Conservation (phyloP, 2,329 filamentous ascomycete species). For the Akanthomyces lecanii region DNA sequence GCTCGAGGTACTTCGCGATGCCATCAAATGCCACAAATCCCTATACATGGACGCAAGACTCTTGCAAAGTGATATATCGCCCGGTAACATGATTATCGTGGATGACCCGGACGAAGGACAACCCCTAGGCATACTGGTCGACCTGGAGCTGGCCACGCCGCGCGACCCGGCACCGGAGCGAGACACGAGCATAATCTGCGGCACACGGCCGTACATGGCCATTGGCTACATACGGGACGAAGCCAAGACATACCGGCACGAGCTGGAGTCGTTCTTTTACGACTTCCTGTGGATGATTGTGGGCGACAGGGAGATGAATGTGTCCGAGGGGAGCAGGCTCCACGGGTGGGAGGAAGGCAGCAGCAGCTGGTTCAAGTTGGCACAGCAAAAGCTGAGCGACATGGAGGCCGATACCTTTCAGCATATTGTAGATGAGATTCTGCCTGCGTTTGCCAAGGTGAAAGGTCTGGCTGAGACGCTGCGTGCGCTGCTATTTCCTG, state of each 20-base stretch:
- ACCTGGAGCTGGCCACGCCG: conserved; percentile 21
- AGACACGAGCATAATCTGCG: conserved; percentile 12
- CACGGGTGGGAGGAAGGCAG: not conserved
- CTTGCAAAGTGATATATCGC: conserved; percentile 21
- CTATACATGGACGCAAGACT: conserved; percentile 17
- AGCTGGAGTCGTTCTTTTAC: conserved; percentile 29
- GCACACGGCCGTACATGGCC: conserved; percentile 25
- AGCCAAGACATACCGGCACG: conserved; percentile 23
- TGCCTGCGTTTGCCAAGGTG: not conserved
- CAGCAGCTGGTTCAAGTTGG: not conserved
- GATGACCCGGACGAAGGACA: not conserved
- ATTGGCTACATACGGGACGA: conserved; percentile 21
- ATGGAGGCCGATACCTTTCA: not conserved
- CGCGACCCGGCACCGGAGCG: conserved; percentile 11
- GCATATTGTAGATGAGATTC: not conserved
- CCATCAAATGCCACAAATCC: conserved; percentile 22
- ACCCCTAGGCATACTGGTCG: conserved; percentile 20
- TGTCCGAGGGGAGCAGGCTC: not conserved
- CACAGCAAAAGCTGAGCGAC: not conserved
- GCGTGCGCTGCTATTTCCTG: not conserved
- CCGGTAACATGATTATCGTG: conserved; percentile 22
- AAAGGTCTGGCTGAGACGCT: not conserved
- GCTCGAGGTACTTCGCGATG: conserved; percentile 21
- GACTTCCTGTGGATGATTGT: conserved; percentile 20
- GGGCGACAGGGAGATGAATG: conserved; percentile 5